A percentile compares a stretch with the other conserved stretches of the same genome.
Conservation (phyloP, 805 yeast genomes). For the Barnettozyma wickerhamii region DNA sequence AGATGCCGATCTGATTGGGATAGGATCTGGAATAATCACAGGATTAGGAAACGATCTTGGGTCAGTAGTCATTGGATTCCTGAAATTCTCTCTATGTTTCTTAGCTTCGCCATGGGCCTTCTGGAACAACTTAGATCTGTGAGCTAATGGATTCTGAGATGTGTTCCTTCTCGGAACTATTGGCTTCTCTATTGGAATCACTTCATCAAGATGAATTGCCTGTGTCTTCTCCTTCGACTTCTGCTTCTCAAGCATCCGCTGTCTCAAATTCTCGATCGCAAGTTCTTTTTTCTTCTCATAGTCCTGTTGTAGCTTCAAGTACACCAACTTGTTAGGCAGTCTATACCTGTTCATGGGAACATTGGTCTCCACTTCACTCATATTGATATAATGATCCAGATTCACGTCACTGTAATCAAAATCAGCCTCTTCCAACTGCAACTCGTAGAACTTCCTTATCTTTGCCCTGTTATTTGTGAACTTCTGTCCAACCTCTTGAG, state of each 20-base stretch:
- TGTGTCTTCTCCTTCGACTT: slow-evolving; percentile 30
- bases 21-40: background rate
- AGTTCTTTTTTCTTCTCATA: slow-evolving; percentile 29
- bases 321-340: slow-evolving; percentile 33
- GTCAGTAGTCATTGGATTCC: slow-evolving; percentile 14
- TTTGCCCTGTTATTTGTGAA: slow-evolving; percentile 23
- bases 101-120: slow-evolving; percentile 22
- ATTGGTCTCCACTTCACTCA: slow-evolving; percentile 4
- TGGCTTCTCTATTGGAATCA: slow-evolving; percentile 16
- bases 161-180: background rate
- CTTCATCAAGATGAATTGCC: slow-evolving; percentile 20
- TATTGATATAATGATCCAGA: slow-evolving; percentile 16
- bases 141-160: background rate
- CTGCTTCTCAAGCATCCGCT: slow-evolving; percentile 25
- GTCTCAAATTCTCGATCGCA: slow-evolving; percentile 32
- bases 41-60: background rate
- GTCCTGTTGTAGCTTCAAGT: slow-evolving; percentile 30
- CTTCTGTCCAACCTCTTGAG: slow-evolving; percentile 29
- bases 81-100: slow-evolving; percentile 15
- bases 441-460: slow-evolving; percentile 17
- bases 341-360: slow-evolving; percentile 23
- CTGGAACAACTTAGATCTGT: slow-evolving; percentile 23
- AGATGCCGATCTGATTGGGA: background rate
- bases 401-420: slow-evolving; percentile 10
- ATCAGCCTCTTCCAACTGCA: slow-evolving; percentile 16